Base-by-base conservation (phyloP, 1,284 basidiomycete species). In the Leccinum subfulvum region DNA sequence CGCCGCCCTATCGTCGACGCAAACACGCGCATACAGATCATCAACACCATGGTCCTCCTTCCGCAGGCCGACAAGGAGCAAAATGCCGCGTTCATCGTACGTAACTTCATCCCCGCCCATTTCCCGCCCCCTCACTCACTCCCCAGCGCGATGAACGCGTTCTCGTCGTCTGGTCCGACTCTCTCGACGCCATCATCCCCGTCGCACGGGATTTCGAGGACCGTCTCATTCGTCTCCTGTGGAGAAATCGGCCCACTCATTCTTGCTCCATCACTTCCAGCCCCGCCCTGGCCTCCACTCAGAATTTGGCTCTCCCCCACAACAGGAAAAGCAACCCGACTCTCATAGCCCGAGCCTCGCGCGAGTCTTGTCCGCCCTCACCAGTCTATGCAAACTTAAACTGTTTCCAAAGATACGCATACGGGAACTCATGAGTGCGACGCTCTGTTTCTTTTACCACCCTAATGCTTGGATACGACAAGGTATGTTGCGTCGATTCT, bases 391-490 rank as follows among this genome's bases (percentile, higher is more conserved):
- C 59, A 91, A 95, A 70, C 82, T 95, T 3, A 90, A 92, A 0
- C 76, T 98, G 4, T 90, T 98, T 74, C 88, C 92, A 72, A 94
- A 95, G 73, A 90, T 92, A 84, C 85, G 91, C n/a, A 87, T 97
- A 53, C 96, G 95, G 93, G 95, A 98, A 66, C 80, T 98, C 37
- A 92, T 97, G 83, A 92, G 88, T 60, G 87, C 89, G 0, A 90
- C 91, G 0, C 79, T 94, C 8, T 92, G 94, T 1, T 96, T 98
- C 72, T 78, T 99, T 44, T 97, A 94, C 69, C 69, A 99, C 75
- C 97, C 97, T 0, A 97, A 98, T 75, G 78, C 87, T n/a, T 98
- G 97, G 96, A 92, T 99, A 70, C 82, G 94, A 64, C 94, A 98
- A 82, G 92, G 95, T 90, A 60, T 62, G 59, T 60, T 4, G 37